Evolutionary conservation across 2,329 filamentous ascomycete species (phyloP).

Genomic region (Pseudonectria foliicola): DNA sequence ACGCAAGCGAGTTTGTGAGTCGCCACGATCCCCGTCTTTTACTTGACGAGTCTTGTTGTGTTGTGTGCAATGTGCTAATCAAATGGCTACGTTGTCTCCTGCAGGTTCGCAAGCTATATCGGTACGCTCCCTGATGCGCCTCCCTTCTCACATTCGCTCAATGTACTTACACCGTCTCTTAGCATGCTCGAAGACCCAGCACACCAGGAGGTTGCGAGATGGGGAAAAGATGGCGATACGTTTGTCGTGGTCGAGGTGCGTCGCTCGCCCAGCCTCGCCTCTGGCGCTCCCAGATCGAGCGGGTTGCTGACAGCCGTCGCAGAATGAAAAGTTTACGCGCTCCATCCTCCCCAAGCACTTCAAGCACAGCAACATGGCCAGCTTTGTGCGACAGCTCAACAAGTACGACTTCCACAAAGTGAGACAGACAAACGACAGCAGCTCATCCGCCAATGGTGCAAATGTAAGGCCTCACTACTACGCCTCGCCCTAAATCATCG

Average conservation of each 20-base stretch:
- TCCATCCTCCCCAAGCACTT: constrained; percentile 96
- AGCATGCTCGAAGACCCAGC: constrained; percentile 89
- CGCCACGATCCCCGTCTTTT: neutral
- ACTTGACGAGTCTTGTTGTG: constrained; percentile 2
- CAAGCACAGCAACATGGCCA: constrained; percentile 98
- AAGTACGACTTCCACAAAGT: constrained; percentile 99
- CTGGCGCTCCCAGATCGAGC: constrained; percentile 1
- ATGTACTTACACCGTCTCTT: constrained; percentile 4
- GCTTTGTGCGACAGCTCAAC: constrained; percentile 91
- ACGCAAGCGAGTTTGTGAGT: constrained; percentile 94
- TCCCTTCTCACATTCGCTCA: neutral
- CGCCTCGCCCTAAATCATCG: neutral
- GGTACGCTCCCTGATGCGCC: constrained; percentile 37
- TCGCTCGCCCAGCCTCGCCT: constrained; percentile 8
- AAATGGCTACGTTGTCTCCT: constrained; percentile 4
- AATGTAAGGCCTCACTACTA: constrained; percentile 24
- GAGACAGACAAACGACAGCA: constrained; percentile 41
- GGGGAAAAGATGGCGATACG: constrained; percentile 90
- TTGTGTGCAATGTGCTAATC: constrained; percentile 19
- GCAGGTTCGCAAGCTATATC: constrained; percentile 96
- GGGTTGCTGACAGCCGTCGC: constrained; percentile 12
- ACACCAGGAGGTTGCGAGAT: constrained; percentile 87
- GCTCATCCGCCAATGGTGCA: constrained; percentile 28
- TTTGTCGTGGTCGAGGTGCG: constrained; percentile 94
- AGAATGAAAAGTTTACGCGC: constrained; percentile 99